A percentile compares a stretch with the other conserved stretches of the same genome.
phyloP scores from a whole-genome alignment of 2,329 filamentous ascomycete species.

The Trichoderma atrobrunneum region DNA sequence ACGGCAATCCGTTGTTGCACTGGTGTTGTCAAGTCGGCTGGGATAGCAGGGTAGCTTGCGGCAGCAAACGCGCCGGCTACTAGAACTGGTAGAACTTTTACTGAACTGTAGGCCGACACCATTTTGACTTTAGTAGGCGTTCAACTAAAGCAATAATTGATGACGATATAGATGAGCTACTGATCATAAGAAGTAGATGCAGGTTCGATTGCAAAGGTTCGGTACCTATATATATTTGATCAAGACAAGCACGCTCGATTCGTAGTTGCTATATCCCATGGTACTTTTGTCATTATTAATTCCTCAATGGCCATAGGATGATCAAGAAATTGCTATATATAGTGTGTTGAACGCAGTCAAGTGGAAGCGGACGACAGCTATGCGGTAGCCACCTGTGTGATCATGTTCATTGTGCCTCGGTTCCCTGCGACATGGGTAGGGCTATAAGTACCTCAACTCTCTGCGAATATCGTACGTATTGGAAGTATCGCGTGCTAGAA shows the following conservation, averaged over 20 bases:
- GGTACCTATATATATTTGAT: neutral
- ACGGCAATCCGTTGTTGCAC: constrained; percentile 53
- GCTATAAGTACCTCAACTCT: neutral
- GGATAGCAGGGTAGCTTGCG: constrained; percentile 43
- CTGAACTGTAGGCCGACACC: neutral
- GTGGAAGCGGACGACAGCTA: neutral
- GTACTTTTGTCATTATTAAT: neutral
- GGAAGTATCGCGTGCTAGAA: neutral
- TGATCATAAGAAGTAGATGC: neutral
- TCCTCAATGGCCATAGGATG: neutral
- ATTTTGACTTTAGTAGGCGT: neutral
- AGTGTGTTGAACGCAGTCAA: neutral
- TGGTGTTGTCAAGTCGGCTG: constrained; percentile 50
- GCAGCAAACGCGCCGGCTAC: constrained; percentile 12
- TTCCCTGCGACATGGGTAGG: neutral
- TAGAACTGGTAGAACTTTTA: constrained; percentile 10
- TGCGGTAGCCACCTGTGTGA: neutral
- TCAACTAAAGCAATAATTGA: neutral
- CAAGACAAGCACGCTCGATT: neutral
- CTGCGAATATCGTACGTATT: neutral
- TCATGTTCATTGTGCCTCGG: neutral
- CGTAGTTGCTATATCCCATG: neutral
- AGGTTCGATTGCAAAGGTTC: neutral
- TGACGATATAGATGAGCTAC: neutral
- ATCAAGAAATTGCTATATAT: neutral